Conservation (phyloP, 2,329 filamentous ascomycete genomes). For the Stagonosporopsis cucurbitacearum region DNA sequence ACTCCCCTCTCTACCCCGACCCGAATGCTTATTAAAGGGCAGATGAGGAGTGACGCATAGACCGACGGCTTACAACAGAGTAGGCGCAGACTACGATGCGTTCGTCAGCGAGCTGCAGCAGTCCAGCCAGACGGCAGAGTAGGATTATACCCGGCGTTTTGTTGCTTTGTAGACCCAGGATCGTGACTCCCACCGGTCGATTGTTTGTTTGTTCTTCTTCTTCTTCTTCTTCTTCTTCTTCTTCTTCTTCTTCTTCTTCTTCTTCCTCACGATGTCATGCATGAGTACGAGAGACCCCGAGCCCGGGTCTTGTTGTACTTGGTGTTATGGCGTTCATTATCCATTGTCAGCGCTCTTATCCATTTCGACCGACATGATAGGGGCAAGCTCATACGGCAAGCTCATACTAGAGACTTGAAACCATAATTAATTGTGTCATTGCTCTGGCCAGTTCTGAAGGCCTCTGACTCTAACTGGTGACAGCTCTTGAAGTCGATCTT, state of each 20-base stretch:
- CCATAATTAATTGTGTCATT: not conserved
- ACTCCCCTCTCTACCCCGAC: conserved; percentile 28
- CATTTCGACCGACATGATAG: not conserved
- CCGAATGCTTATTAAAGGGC: conserved; percentile 42
- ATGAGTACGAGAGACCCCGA: conserved; percentile 24
- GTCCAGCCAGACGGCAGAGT: conserved; percentile 21
- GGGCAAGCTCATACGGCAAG: not conserved
- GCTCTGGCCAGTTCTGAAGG: not conserved
- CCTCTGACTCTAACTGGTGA: not conserved
- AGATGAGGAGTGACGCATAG: conserved; percentile 31
- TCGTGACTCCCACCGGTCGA: not conserved
- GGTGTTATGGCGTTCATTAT: conserved; percentile 21
- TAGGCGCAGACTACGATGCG: conserved; percentile 28
- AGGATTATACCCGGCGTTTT: conserved; percentile 15
- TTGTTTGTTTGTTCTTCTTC: no score
- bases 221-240: no score
- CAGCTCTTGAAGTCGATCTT: not conserved
- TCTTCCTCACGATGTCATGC: conserved; percentile 23
- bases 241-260: no score
- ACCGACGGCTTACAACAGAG: conserved; percentile 31
- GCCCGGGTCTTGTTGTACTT: conserved; percentile 20
- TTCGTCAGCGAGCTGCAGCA: conserved; percentile 33
- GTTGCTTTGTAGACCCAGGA: not conserved
- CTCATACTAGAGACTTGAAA: not conserved
- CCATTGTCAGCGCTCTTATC: not conserved